Conservation (phyloP, 1,139 yeast genomes). For the Lodderomyces orthopsilosis region DNA sequence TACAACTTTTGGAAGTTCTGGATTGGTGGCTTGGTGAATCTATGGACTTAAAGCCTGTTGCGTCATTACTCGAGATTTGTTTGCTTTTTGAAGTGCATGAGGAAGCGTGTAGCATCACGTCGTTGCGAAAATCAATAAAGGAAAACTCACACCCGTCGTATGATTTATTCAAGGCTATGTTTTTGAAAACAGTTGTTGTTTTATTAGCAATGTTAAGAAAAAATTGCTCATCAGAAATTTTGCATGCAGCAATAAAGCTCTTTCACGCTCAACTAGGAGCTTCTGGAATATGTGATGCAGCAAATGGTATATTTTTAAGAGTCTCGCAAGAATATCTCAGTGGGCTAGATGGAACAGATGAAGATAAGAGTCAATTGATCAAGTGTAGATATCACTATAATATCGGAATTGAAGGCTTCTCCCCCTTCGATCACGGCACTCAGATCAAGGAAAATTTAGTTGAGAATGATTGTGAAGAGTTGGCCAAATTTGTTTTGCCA, state of each 20-base stretch:
- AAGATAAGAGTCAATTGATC: conserved; percentile 70
- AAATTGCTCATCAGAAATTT: neutral
- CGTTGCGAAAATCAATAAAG: conserved; percentile 29
- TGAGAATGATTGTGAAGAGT: conserved; percentile 47
- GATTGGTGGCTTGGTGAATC: conserved; percentile 22
- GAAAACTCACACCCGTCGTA: conserved; percentile 30
- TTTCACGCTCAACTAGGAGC: conserved; percentile 75
- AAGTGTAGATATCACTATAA: conserved; percentile 75
- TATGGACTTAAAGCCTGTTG: conserved; percentile 6
- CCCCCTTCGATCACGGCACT: conserved; percentile 68
- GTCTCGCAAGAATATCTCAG: conserved; percentile 55
- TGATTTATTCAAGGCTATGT: conserved; percentile 50
- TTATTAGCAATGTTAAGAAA: conserved; percentile 9
- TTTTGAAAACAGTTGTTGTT: conserved; percentile 18
- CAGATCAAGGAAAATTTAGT: conserved; percentile 36
- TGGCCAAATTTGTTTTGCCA: conserved; percentile 62
- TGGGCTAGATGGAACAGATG: conserved; percentile 40
- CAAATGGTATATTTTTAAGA: conserved; percentile 60
- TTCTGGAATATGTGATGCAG: conserved; percentile 65
- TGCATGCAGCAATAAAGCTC: conserved; percentile 8
- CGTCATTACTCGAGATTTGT: conserved; percentile 34
- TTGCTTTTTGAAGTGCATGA: conserved; percentile 48
- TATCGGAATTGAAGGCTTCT: conserved; percentile 54
- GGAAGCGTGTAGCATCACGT: conserved; percentile 44
- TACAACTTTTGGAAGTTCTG: conserved; percentile 18